These are phyloP conservation scores for Euphorbia lathyris DNA, from an alignment of 345 rosid genomes.

Conservation along the genomic window DNA sequence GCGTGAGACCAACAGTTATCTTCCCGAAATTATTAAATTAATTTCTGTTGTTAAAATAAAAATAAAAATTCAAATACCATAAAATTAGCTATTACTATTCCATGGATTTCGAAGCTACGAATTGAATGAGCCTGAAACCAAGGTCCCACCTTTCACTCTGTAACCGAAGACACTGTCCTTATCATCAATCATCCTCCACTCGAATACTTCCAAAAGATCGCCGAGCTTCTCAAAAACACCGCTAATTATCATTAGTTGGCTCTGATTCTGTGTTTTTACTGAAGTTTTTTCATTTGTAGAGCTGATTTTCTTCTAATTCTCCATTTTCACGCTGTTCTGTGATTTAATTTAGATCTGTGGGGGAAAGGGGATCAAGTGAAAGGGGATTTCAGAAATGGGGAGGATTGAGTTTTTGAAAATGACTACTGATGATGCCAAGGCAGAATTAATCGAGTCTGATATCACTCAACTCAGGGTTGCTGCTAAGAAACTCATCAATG, in stretches of 20 bases:
- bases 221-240: too few species aligned
- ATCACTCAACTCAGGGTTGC: slow-evolving; percentile 54
- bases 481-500: slow-evolving; percentile 49
- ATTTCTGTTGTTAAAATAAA: too few species aligned
- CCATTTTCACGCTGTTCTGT: not conserved
- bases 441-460: slow-evolving; percentile 53
- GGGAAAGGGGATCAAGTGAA: too few species aligned
- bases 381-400: slow-evolving; percentile 42
- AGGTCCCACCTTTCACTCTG: not conserved
- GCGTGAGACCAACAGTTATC: too few species aligned
- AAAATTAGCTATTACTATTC: too few species aligned
- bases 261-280: not conserved
- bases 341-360: not conserved
- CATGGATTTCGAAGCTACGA: not conserved
- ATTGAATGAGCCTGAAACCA: not conserved
- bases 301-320: not conserved
- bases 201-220: too few species aligned
- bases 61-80: too few species aligned
- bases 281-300: not conserved
- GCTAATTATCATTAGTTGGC: not conserved
- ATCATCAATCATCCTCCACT: not conserved
- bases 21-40: too few species aligned
- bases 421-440: slow-evolving; percentile 45
- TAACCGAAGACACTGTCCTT: not conserved
- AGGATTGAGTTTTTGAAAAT: slow-evolving; percentile 59